Conservation (phyloP, 805 yeast genomes). For the Nakazawaea laoshanensis region DNA sequence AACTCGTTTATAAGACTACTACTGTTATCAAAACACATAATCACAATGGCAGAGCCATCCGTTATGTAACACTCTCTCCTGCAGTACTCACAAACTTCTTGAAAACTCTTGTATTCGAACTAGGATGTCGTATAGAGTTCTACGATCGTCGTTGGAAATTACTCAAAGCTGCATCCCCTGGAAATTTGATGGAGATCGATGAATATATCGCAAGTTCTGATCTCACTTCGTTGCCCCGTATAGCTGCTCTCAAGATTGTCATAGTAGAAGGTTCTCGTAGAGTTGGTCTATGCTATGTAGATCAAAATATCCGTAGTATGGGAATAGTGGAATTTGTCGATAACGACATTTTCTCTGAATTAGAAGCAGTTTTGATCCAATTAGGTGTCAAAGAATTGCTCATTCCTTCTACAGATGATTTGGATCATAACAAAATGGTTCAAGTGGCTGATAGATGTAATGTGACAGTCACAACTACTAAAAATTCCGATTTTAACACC, state of each 20-base stretch:
- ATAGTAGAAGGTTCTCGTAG: constrained; percentile 36
- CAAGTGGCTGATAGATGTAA: constrained; percentile 76
- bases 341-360: constrained; percentile 77
- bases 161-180: constrained; percentile 71
- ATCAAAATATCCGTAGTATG: constrained; percentile 55
- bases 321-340: constrained; percentile 78
- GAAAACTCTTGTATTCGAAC: constrained; percentile 57
- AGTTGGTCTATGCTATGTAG: constrained; percentile 76
- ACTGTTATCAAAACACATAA: constrained; percentile 56
- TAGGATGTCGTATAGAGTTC: constrained; percentile 72
- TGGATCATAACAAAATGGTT: constrained; percentile 54
- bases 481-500: constrained; percentile 46
- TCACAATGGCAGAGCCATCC: constrained; percentile 28
- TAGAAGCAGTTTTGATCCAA: constrained; percentile 83
- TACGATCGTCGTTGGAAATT: constrained; percentile 61
- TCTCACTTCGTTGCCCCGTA: constrained; percentile 37
- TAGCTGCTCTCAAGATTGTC: constrained; percentile 41
- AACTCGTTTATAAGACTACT: constrained; percentile 72
- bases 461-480: constrained; percentile 56
- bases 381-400: constrained; percentile 83
- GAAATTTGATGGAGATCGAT: constrained; percentile 74
- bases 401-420: constrained; percentile 40
- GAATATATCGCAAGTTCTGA: constrained; percentile 48
- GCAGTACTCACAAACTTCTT: constrained; percentile 64
- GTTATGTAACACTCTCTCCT: constrained; percentile 70